Base-by-base conservation (phyloP, 257 asterid genomes). In the Solanum neorickii region DNA sequence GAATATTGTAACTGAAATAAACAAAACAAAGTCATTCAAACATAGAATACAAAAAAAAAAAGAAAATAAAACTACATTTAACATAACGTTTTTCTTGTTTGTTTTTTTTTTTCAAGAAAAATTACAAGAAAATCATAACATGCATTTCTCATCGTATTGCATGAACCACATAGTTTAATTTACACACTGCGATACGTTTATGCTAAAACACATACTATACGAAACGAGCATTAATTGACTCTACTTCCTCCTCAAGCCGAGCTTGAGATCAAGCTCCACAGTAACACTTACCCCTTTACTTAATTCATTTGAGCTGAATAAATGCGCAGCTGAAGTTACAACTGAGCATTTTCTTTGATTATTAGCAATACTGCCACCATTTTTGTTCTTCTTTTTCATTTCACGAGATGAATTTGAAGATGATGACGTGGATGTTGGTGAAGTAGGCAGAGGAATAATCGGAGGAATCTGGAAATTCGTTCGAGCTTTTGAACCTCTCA, bases 401-500 rank as follows among this genome's bases (percentile, higher is more conserved):
- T 60, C 35, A 21, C 80, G 84, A 12, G 29, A 78, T 18, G 88
- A 84, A 4, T 91, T 80, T 25, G 94, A 88, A 4, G 75, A 18
- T 1, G 90, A 87, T 8, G 89, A 85, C 11, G 92, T 12, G 8
- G 80, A 23, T 0, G 91, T 83, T 12, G 86, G 83, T 14, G 88
- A 62, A 3, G 91, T 7, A 0, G 92, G 91, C 78, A 84, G 37
- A 10, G 97, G 98, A 3, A 93, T 14, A 4, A 94, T 89, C 0
- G 96, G 82, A 13, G 97, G 89, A 3, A 94, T 90, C 47, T 94
- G 90, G 65, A 95, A 95, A 68, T 95, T 95, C 9, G 98, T 94
- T 83, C 94, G 88, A 1, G 98, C 98, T 60, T 94, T 94, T 1
- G 98, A 91, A 1, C 98, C 98, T 41, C 96, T 86, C 49, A 95